Percentiles rank a stretch among this genome's conserved stretches.
These are phyloP conservation scores for Ceraceosorus guamensis DNA, from an alignment of 1,284 basidiomycete species.

Conservation along the genomic window DNA sequence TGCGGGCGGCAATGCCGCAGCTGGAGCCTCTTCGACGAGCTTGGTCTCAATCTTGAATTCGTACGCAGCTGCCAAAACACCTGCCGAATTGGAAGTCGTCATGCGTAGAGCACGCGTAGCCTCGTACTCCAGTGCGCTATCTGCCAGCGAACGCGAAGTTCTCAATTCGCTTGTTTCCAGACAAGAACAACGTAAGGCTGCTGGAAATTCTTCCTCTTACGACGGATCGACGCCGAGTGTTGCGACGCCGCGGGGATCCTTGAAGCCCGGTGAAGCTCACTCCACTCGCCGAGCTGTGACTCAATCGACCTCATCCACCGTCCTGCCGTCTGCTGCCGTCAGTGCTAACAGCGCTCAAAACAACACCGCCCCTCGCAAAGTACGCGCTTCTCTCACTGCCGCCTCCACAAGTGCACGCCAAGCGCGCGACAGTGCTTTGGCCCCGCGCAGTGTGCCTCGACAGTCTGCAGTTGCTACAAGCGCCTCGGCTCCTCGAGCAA, in stretches of 20 bases:
- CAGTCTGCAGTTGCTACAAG: not conserved
- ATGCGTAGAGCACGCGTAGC: conserved; percentile 33
- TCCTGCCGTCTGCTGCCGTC: not conserved
- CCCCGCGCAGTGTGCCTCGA: not conserved
- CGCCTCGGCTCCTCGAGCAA: not conserved
- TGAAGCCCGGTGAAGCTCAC: not conserved
- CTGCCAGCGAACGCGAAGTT: conserved; percentile 32
- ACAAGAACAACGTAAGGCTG: conserved; percentile 21
- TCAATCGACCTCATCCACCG: not conserved
- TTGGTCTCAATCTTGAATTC: conserved; percentile 36
- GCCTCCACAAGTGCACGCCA: conserved; percentile 3
- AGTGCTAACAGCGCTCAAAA: not conserved
- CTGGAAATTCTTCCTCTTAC: not conserved
- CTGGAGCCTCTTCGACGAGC: conserved; percentile 15
- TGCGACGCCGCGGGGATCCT: not conserved
- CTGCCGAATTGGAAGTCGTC: conserved; percentile 34
- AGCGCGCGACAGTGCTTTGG: conserved; percentile 6
- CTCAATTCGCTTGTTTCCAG: conserved; percentile 25
- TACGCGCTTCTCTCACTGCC: conserved; percentile 9
- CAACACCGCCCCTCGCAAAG: not conserved
- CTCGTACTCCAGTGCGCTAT: conserved; percentile 26
- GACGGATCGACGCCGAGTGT: not conserved
- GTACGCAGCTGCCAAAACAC: conserved; percentile 40
- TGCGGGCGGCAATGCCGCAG: not conserved
- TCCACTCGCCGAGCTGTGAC: not conserved